Evolutionary conservation across 495 filamentous ascomycete species (phyloP).

Genomic region (Aspergillus sclerotioniger): DNA sequence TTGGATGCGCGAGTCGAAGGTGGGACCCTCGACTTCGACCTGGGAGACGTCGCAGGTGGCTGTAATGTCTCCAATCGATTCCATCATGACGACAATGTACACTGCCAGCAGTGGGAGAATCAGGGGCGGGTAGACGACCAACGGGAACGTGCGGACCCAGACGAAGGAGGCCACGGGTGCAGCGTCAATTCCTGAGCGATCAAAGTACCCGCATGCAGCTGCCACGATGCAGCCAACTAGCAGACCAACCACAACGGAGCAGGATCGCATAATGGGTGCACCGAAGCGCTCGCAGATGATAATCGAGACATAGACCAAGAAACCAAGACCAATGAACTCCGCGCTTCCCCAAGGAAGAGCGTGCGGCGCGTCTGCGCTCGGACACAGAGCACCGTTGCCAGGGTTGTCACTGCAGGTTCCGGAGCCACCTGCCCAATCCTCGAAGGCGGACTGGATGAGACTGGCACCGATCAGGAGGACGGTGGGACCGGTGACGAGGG

Average conservation of each 20-base stretch:
- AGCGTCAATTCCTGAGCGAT: conserved; percentile 61
- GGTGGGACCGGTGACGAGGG: conserved; percentile 82
- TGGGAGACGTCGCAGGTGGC: conserved; percentile 74
- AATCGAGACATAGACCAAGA: conserved; percentile 87
- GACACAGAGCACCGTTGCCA: conserved; percentile 61
- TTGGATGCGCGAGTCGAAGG: conserved; percentile 88
- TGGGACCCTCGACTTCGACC: conserved; percentile 72
- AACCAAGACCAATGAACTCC: conserved; percentile 86
- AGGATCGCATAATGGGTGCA: conserved; percentile 71
- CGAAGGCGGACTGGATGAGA: conserved; percentile 73
- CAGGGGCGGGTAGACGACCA: conserved; percentile 77
- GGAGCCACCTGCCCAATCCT: conserved; percentile 81
- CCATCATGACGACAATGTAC: conserved; percentile 85
- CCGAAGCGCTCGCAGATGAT: conserved; percentile 84
- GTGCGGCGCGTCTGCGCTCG: conserved; percentile 69
- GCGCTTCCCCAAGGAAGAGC: conserved; percentile 84
- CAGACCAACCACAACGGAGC: conserved; percentile 76
- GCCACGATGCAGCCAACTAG: conserved; percentile 87
- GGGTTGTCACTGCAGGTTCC: conserved; percentile 60
- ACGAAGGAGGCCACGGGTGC: conserved; percentile 80
- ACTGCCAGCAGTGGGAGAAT: conserved; percentile 83
- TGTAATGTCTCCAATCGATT: conserved; percentile 72
- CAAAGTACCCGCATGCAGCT: conserved; percentile 81
- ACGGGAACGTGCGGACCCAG: conserved; percentile 85
- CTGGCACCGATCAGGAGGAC: conserved; percentile 75